Percentiles rank a stretch among this genome's conserved stretches.
Conservation (phyloP, 306 rosid species). For the Hippophae gyantsensis region DNA sequence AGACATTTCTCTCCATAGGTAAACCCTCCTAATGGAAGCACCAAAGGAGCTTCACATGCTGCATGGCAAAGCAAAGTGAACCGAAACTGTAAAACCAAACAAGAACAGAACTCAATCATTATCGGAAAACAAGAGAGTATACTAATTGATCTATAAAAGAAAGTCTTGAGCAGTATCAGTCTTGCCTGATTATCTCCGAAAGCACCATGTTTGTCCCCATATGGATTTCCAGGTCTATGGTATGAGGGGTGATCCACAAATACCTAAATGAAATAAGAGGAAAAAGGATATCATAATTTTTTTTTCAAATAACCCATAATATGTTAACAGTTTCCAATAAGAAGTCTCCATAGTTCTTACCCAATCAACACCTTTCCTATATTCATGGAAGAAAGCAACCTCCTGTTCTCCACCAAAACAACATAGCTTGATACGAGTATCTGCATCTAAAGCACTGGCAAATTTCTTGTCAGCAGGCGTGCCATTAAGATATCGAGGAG, state of each 20-base stretch:
- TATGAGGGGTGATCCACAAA: slow-evolving; percentile 77
- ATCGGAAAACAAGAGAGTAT: slow-evolving; percentile 13
- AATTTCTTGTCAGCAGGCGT: slow-evolving; percentile 41
- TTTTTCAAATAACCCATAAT: not conserved
- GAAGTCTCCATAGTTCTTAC: slow-evolving; percentile 25
- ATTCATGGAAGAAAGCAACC: slow-evolving; percentile 69
- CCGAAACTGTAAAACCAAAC: slow-evolving; percentile 82
- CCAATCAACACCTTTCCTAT: slow-evolving; percentile 77
- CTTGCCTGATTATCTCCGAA: slow-evolving; percentile 80
- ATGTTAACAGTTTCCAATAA: not conserved
- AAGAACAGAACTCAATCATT: slow-evolving; percentile 32
- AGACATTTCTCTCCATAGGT: slow-evolving; percentile 64
- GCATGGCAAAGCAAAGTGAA: slow-evolving; percentile 91
- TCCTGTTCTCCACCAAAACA: slow-evolving; percentile 68
- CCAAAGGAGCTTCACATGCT: slow-evolving; percentile 91
- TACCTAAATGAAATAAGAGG: slow-evolving; percentile 35
- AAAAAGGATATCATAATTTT: slow-evolving; percentile 3
- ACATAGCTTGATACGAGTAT: slow-evolving; percentile 14
- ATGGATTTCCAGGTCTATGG: slow-evolving; percentile 80
- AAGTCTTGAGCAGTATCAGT: slow-evolving; percentile 6
- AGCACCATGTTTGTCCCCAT: slow-evolving; percentile 63
- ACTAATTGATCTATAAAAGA: slow-evolving; percentile 10
- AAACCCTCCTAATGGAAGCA: slow-evolving; percentile 80
- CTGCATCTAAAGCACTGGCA: slow-evolving; percentile 37
- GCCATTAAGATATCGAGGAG: slow-evolving; percentile 64